Evolutionary conservation across 441 rosid species (phyloP), one percentile per base, ranked within the genome.

Genomic region (Isatis lusitanica): DNA sequence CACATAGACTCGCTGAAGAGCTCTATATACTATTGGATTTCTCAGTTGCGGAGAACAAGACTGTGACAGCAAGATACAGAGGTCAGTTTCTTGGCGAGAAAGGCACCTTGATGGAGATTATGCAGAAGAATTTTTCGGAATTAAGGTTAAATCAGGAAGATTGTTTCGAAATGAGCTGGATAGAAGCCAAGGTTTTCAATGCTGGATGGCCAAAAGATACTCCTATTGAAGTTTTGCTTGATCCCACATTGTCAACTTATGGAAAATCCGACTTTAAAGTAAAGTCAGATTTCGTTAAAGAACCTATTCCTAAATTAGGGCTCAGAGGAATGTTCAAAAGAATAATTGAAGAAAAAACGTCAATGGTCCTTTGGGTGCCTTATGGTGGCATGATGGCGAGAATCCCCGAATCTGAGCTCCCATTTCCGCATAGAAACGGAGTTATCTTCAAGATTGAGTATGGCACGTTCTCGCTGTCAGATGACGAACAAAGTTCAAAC

Each of bases 341-440:
- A 26, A 26, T 84, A 0, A 2, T 85, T 10, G 66, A 86, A 57
- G 91, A 87, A 66, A 87, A 85, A 0, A 13, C 2, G 2, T 84
- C 90, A 5, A 83, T 83, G 47, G 2, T 21, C 1, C 1, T 1
- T 21, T 78, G 83, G 83, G 82, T 80, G 63, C 82, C 94, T 3
- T 87, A 82, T 4, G 94, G 96, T 4, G 96, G 96, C 4, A 80
- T 38, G 83, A 87, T 90, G 92, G 62, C 52, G 2, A 67, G 74
- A 59, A 83, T 90, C 24, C 38, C 84, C 0, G 85, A 78, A 24
- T 78, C 83, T 0, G 85, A 72, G 10, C 80, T 70, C 28, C 88
- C 96, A 0, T 90, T 86, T 52, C 92, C 92, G 0, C 92, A 88
- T 44, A 57, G 94, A 10, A 73, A 68, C 24, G 24, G 24, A 9